phyloP scores from a whole-genome alignment of 2,329 filamentous ascomycete genomes.

The Cercospora sp. region DNA sequence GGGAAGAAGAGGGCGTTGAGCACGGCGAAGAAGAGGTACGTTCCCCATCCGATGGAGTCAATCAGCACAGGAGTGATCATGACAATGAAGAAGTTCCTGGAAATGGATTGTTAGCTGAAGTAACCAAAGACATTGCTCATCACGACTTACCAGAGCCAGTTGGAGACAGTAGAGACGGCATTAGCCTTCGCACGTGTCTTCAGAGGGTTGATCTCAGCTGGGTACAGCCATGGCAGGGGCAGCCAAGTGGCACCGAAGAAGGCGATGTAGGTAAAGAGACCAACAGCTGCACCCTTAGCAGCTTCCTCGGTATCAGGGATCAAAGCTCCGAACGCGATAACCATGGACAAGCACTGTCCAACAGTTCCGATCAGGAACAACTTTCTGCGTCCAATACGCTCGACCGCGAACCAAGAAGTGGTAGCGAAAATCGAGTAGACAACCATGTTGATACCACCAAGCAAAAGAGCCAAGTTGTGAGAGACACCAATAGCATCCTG shows the following conservation, averaged over 20 bases:
- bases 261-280: conserved; percentile 68
- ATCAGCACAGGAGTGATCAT: conserved; percentile 49
- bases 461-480: conserved; percentile 46
- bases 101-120: conserved; percentile 23
- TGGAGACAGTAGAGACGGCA: conserved; percentile 54
- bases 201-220: conserved; percentile 43
- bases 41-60: conserved; percentile 49
- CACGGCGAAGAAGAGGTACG: conserved; percentile 47
- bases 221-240: conserved; percentile 37
- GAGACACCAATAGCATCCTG: conserved; percentile 53
- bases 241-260: conserved; percentile 62
- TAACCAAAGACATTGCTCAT: neutral
- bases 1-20: conserved; percentile 48
- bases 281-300: conserved; percentile 57
- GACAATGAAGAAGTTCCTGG: conserved; percentile 49
- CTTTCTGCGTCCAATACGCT: conserved; percentile 57
- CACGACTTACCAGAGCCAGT: conserved; percentile 33
- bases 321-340: conserved; percentile 45
- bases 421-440: conserved; percentile 58
- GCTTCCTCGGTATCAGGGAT: conserved; percentile 39
- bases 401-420: conserved; percentile 64
- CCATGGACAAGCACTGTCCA: conserved; percentile 59
- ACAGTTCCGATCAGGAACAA: conserved; percentile 46
- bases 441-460: conserved; percentile 54
- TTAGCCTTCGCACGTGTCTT: conserved; percentile 57